Base-by-base conservation (phyloP, 2,329 filamentous ascomycete genomes). In the Fusarium caatingaense region DNA sequence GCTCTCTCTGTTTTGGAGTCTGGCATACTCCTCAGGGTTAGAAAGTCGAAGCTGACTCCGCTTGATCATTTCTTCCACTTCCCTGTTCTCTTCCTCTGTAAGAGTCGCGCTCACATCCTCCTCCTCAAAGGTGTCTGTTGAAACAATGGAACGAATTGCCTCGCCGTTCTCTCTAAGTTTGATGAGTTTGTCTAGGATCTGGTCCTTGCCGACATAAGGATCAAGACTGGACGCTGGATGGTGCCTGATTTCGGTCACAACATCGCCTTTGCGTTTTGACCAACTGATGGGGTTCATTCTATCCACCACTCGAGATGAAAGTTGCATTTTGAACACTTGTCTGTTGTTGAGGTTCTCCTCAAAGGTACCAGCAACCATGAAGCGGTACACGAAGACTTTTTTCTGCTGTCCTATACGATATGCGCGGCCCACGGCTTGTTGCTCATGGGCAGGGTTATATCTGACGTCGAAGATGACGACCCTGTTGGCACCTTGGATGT, bases 391-490 rank as follows among this genome's bases (percentile, higher is more conserved):
- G 76, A 88, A 94, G 2, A 97, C 94, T 1, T 87, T 85, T 73
- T 94, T 96, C 40, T 81, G 83, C 78, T 98, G 94, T 0, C 94
- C 93, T 34, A 98, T 87, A 2, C 94, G 92, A 78, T 96, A 97
- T 0, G 93, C 91, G 56, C 94, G 87, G 3, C 93, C 94, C 53
- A 97, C 88, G 3, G 94, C 94, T 79, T 98, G 94, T 74, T 94
- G 91, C 78, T 97, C 94, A 76, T 90, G 85, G 8, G 89, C 86
- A 0, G 94, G 94, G 68, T 94, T 96, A 81, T 90, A 97, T 65
- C 86, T 85, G 75, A 92, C 93, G 77, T 98, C 94, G 59, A 97
- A 92, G 21, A 98, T 91, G 21, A 98, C 87, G 2, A 97, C 92
- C 21, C 94, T 88, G 76, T 94, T 97, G 2, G 94, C 94, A 2